Evolutionary conservation across 768 basidiomycete species (phyloP).

Genomic region (Chalciporus piperatus): DNA sequence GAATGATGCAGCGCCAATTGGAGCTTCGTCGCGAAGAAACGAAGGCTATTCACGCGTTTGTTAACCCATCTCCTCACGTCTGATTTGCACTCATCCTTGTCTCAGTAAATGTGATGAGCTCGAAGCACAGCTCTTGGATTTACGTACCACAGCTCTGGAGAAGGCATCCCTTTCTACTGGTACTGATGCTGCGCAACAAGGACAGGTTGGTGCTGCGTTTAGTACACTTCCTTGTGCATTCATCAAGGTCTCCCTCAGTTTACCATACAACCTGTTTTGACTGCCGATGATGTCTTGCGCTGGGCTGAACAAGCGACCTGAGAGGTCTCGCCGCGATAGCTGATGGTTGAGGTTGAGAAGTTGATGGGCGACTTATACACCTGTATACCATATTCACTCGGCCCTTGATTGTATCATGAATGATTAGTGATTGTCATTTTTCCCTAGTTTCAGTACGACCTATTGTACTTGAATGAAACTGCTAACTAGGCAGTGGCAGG

Average conservation of each 20-base stretch:
- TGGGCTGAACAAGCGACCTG: constrained; percentile 54
- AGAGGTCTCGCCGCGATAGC: neutral
- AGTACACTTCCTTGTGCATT: neutral
- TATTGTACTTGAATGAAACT: neutral
- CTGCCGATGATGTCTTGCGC: constrained; percentile 43
- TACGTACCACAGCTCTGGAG: constrained; percentile 37
- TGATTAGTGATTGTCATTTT: neutral
- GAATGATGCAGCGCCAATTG: constrained; percentile 78
- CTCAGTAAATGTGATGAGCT: constrained; percentile 69
- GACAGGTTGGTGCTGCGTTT: constrained; percentile 15
- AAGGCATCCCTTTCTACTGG: constrained; percentile 1
- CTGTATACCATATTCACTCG: too few species aligned
- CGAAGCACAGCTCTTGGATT: constrained; percentile 57
- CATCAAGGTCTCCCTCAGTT: constrained; percentile 6
- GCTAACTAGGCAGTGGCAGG: constrained; percentile 12
- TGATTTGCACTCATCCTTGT: constrained; percentile 8
- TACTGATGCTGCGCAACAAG: constrained; percentile 3
- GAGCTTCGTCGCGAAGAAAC: constrained; percentile 75
- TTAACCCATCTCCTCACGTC: constrained; percentile 2
- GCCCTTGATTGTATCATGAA: neutral
- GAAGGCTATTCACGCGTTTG: constrained; percentile 62
- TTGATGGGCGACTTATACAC: neutral
- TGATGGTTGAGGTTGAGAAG: neutral
- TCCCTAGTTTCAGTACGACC: too few species aligned
- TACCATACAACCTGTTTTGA: constrained; percentile 7